Conservation (phyloP, 805 yeast genomes). For the Candida ipomoeae region DNA sequence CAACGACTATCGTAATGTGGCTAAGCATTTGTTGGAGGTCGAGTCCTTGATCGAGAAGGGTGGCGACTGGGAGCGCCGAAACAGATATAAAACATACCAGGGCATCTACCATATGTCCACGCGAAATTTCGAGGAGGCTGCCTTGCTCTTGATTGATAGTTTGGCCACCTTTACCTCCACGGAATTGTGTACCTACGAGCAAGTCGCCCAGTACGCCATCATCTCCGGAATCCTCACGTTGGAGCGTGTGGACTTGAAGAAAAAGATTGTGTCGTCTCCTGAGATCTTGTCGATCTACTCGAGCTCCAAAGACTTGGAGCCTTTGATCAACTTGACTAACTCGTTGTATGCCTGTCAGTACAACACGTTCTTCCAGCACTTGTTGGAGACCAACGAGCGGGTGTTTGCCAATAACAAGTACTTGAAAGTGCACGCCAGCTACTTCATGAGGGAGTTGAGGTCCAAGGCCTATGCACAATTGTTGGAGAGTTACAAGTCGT, state of each 20-base stretch:
- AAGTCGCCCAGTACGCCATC: conserved; percentile 83
- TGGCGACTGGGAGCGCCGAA: conserved; percentile 99
- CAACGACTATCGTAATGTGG: conserved; percentile 67
- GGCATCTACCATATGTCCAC: conserved; percentile 83
- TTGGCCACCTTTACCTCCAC: conserved; percentile 93
- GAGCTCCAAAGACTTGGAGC: conserved; percentile 65
- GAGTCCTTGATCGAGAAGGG: conserved; percentile 84
- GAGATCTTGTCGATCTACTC: conserved; percentile 81
- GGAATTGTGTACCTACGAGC: conserved; percentile 84
- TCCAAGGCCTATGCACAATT: conserved; percentile 92
- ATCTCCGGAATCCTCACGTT: conserved; percentile 83
- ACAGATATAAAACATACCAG: conserved; percentile 84
- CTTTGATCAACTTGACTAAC: conserved; percentile 78
- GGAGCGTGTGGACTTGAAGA: conserved; percentile 78
- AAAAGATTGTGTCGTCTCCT: conserved; percentile 86
- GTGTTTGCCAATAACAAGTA: conserved; percentile 62
- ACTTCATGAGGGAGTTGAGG: conserved; percentile 86
- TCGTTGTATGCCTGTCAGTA: conserved; percentile 88
- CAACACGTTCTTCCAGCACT: conserved; percentile 66
- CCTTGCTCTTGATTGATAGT: conserved; percentile 80
- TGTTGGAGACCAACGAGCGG: conserved; percentile 72
- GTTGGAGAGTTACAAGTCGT: conserved; percentile 88
- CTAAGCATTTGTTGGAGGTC: conserved; percentile 68
- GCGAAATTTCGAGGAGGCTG: conserved; percentile 81
- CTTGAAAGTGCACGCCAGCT: conserved; percentile 73